phyloP scores from a whole-genome alignment of 1,284 basidiomycete genomes.

The Trametes pubescens region DNA sequence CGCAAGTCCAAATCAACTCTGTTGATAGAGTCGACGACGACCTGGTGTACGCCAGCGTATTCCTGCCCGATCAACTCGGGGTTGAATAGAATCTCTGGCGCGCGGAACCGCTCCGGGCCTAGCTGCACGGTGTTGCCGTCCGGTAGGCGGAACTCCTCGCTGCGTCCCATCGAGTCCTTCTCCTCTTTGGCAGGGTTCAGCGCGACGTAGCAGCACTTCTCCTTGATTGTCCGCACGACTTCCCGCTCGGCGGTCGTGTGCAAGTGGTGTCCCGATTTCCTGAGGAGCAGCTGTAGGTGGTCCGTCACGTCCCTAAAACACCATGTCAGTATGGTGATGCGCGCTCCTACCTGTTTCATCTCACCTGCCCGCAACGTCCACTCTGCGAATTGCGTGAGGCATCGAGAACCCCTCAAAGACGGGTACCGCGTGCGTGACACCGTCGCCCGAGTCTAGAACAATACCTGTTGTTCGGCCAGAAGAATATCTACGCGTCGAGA shows the following conservation, averaged over 20 bases:
- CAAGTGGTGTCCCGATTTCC: constrained; percentile 94
- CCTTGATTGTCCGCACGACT: constrained; percentile 97
- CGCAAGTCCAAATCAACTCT: constrained; percentile 90
- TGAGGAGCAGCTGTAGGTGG: constrained; percentile 91
- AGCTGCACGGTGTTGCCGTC: constrained; percentile 97
- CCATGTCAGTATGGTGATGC: constrained; percentile 6
- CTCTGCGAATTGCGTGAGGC: constrained; percentile 96
- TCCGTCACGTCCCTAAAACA: constrained; percentile 90
- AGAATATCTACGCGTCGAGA: constrained; percentile 80
- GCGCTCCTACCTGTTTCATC: constrained; percentile 26
- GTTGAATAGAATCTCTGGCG: constrained; percentile 98
- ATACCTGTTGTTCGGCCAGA: constrained; percentile 99
- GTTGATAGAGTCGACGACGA: constrained; percentile 89
- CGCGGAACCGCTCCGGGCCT: constrained; percentile 94
- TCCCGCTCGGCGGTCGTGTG: constrained; percentile 98
- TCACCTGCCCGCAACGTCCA: constrained; percentile 95
- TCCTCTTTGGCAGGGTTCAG: constrained; percentile 94
- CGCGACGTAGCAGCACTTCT: constrained; percentile 97
- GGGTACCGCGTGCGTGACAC: constrained; percentile 98
- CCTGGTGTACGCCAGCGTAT: constrained; percentile 97
- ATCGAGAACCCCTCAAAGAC: constrained; percentile 99
- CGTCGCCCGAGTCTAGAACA: constrained; percentile 98
- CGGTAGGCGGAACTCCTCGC: constrained; percentile 93
- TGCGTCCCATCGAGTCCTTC: constrained; percentile 82
- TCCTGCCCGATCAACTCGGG: constrained; percentile 97